Percentiles rank a stretch among this genome's conserved stretches.
phyloP scores from a whole-genome alignment of 1,139 yeast species.

The Yamadazyma blattariae region DNA sequence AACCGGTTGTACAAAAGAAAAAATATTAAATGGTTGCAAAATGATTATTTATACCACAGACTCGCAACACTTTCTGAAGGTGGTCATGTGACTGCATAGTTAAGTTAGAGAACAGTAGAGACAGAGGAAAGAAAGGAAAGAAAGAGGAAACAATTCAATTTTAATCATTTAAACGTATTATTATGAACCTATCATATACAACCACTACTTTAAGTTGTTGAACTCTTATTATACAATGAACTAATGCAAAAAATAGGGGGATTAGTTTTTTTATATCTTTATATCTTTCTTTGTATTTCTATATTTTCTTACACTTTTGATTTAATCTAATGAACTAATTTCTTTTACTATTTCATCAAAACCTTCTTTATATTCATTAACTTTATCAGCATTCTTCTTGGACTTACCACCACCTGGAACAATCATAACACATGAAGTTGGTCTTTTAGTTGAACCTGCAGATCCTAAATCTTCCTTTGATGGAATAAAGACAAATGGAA shows the following conservation, averaged over 20 bases:
- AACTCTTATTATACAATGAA: conserved; percentile 4
- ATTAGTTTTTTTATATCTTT: no score
- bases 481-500: conserved; percentile 90
- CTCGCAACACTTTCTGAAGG: no score
- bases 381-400: conserved; percentile 73
- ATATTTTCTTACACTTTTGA: no score
- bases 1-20: no score
- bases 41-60: no score
- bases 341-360: conserved; percentile 95
- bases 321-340: conserved; percentile 45
- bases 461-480: conserved; percentile 97
- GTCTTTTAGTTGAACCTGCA: conserved; percentile 99
- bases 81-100: no score
- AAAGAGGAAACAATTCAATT: neutral
- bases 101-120: no score
- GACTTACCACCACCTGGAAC: conserved; percentile 95
- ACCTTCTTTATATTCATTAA: conserved; percentile 87
- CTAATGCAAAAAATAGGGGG: conserved; percentile 1
- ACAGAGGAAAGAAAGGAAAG: no score
- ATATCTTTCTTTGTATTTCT: no score
- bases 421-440: conserved; percentile 96
- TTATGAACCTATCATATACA: conserved; percentile 6
- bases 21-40: conserved; percentile 7
- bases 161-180: conserved; percentile 2
- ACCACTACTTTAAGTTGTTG: conserved; percentile 2